Base-by-base conservation (phyloP, 2,329 filamentous ascomycete genomes). In the Fusarium sp. region DNA sequence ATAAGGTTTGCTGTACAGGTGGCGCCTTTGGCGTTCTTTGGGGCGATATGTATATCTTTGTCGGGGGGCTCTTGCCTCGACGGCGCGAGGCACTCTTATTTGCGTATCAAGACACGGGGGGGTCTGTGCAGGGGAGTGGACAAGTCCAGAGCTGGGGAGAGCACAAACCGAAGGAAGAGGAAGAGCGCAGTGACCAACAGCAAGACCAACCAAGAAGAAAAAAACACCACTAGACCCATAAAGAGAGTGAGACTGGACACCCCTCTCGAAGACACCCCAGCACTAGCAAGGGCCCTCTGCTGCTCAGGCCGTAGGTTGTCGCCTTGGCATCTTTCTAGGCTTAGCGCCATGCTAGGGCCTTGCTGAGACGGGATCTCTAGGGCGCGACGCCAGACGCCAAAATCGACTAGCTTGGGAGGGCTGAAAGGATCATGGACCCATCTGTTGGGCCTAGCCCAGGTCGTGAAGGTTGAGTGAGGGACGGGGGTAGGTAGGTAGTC, bases 321-420 rank as follows among this genome's bases (percentile, higher is more conserved):
- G 59, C 58, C 66, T 71, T 70, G 69, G 69, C 64, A 57, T 62
- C 54, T 15, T 61, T 66, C 64, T 66, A 15, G 59, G 63, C 40
- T 56, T 61, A 64, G 16, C 27, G 60, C 28, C 60, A 56, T 43
- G 53, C 57, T 68, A 58, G 69, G 60, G 60, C 43, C 52, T 59
- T 70, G 60, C 73, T 77, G 64, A 70, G 71, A 76, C 78, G 72
- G 76, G 76, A 77, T 76, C 70, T 74, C 70, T 73, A 68, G 73
- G 72, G 70, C 68, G 68, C 59, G 55, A 56, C 61, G 59, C 67
- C 46, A 51, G 51, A 71, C 65, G 47, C 64, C 69, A 74, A 75
- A 71, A 58, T 62, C 65, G 74, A 73, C 77, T 81, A 81, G 79
- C 76, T 78, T 66, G 71, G 77, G 74, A 81, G 78, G 79, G 79